These are phyloP conservation scores for Punica granatum DNA, from an alignment of 345 rosid species.

Conservation along the genomic window DNA sequence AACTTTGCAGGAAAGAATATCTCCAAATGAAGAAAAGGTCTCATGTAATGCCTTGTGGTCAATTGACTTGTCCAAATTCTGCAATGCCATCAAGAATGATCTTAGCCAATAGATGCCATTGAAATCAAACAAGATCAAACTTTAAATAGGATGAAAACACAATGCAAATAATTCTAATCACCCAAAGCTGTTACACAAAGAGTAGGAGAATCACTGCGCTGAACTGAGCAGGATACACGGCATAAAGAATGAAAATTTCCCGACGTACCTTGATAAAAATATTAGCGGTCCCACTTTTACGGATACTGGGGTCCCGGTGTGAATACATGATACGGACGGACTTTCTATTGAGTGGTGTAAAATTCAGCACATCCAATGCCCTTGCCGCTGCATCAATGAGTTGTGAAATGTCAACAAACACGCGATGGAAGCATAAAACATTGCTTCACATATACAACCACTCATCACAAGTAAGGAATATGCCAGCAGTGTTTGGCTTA, in stretches of 20 bases:
- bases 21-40: constrained; percentile 81
- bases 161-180: background rate
- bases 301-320: constrained; percentile 82
- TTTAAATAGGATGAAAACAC: background rate
- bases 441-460: background rate
- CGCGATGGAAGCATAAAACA: background rate
- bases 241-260: background rate
- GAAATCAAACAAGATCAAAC: background rate
- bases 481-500: background rate
- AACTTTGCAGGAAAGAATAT: constrained; percentile 84
- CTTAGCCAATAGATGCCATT: background rate
- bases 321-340: constrained; percentile 84
- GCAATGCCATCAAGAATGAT: constrained; percentile 8
- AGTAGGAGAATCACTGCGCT: background rate
- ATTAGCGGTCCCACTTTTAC: constrained; percentile 87
- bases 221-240: background rate
- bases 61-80: constrained; percentile 83
- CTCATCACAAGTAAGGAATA: background rate
- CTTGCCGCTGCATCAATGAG: constrained; percentile 48
- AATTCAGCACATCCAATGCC: constrained; percentile 77
- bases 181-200: background rate
- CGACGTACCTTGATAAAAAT: constrained; percentile 73
- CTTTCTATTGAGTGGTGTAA: constrained; percentile 58
- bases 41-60: constrained; percentile 92
- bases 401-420: background rate